Percentiles rank a stretch among this genome's conserved stretches.
phyloP scores from a whole-genome alignment of 2,329 filamentous ascomycete genomes.

The Hymenoscyphus fructigenus region DNA sequence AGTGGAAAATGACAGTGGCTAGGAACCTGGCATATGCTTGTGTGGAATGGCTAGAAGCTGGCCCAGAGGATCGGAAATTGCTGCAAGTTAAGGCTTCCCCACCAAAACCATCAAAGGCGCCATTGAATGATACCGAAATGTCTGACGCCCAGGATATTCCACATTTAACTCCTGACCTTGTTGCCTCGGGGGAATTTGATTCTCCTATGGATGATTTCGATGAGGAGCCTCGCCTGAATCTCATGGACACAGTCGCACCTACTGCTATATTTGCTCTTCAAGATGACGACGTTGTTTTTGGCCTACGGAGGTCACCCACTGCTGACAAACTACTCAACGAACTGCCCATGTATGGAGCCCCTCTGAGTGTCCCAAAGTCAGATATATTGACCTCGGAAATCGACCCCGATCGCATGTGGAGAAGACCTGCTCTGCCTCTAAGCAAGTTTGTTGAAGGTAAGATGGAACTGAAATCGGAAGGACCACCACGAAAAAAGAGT shows the following conservation, averaged over 20 bases:
- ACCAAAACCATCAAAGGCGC: constrained; percentile 27
- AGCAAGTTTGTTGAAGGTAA: constrained; percentile 85
- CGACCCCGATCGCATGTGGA: constrained; percentile 71
- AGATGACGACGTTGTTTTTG: constrained; percentile 78
- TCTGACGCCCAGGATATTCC: constrained; percentile 25
- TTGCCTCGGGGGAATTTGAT: constrained; percentile 63
- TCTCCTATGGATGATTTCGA: constrained; percentile 47
- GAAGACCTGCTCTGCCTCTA: constrained; percentile 73
- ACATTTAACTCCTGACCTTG: constrained; percentile 65
- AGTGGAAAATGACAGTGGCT: constrained; percentile 85
- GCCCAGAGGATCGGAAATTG: constrained; percentile 58
- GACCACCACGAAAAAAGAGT: constrained; percentile 72
- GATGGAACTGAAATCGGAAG: constrained; percentile 65
- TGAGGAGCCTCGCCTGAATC: constrained; percentile 34
- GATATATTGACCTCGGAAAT: constrained; percentile 57
- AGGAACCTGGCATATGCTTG: constrained; percentile 80
- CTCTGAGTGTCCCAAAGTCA: constrained; percentile 57
- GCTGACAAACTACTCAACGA: constrained; percentile 77
- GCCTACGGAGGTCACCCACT: constrained; percentile 69
- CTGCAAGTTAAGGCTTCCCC: constrained; percentile 64
- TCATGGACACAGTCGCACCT: constrained; percentile 56
- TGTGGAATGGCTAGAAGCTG: constrained; percentile 73
- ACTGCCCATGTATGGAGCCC: constrained; percentile 74
- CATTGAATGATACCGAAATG: constrained; percentile 37
- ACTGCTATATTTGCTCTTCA: constrained; percentile 81